These are phyloP conservation scores for Daucus carota DNA, from an alignment of 129 eudicot genomes.

Conservation along the genomic window DH1_v3.0 NC_030381.2:2806501-2807000, in stretches of 20 bases:
- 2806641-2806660: slow-evolving; percentile 39
- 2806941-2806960: not conserved
- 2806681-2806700: slow-evolving; percentile 71
- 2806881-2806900: slow-evolving; percentile 21
- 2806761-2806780: slow-evolving; percentile 89
- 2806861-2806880: slow-evolving; percentile 56
- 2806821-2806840: slow-evolving; percentile 67
- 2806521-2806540: not conserved
- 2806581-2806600: not conserved
- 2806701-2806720: slow-evolving; percentile 98
- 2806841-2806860: slow-evolving; percentile 88
- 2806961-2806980: not conserved
- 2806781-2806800: slow-evolving; percentile 89
- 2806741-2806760: slow-evolving; percentile 62
- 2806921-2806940: not conserved
- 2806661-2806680: slow-evolving; percentile 49
- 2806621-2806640: slow-evolving; percentile 57
- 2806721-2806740: slow-evolving; percentile 91
- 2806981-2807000: not conserved
- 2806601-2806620: slow-evolving; percentile 97
- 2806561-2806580: not conserved
- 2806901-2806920: slow-evolving; percentile 1
- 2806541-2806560: not conserved
- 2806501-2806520: not conserved
- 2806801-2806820: slow-evolving; percentile 74